Evolutionary conservation across 495 filamentous ascomycete genomes (phyloP), one percentile per base, ranked within the genome.

Genomic region (Aspergillus wentii): DNA sequence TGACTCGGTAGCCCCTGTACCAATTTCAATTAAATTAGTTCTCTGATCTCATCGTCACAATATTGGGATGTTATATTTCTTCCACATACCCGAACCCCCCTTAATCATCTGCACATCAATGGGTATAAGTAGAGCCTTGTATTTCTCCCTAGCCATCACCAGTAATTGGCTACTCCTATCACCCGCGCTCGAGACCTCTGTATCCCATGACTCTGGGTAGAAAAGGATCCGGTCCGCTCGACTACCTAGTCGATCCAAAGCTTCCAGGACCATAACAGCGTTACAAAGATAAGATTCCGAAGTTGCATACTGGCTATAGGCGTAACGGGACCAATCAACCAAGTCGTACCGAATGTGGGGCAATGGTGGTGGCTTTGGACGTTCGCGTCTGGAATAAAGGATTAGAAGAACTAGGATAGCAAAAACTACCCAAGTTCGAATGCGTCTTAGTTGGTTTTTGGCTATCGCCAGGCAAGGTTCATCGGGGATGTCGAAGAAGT

Each of bases 271-370:
- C 83, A 90, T 84, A 35, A 90, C 54, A 2, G 78, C 76, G 51
- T 87, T 88, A 61, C 85, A 90, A 3, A 90, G 71, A 54, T 86
- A 83, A 3, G 75, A 65, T 37, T 68, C 70, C 27, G 72, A 74
- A 10, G 83, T 85, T 14, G 81, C 85, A 61, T 88, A 90, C 54
- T 80, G 78, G 8, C 71, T 74, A 48, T 88, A 88, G 18, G 84
- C 85, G 44, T 69, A 83, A 20, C 64, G 68, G 14, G 75, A 72
- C 79, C 79, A 85, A 39, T 83, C 66, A 7, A 71, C 59, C 30
- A 44, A 46, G 34, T 65, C 57, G 38, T 64, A 69, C 30, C 67
- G 45, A 8, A 71, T 55, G 39, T 61, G 66, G 0, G 62, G 45
- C 7, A 60, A 36, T 5, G 42, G 33, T 1, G 46, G 49, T 13